Evolutionary conservation across 169 alveolate species (phyloP), one percentile per base, ranked within the genome.

Genomic region (Plasmodium ovale): DNA sequence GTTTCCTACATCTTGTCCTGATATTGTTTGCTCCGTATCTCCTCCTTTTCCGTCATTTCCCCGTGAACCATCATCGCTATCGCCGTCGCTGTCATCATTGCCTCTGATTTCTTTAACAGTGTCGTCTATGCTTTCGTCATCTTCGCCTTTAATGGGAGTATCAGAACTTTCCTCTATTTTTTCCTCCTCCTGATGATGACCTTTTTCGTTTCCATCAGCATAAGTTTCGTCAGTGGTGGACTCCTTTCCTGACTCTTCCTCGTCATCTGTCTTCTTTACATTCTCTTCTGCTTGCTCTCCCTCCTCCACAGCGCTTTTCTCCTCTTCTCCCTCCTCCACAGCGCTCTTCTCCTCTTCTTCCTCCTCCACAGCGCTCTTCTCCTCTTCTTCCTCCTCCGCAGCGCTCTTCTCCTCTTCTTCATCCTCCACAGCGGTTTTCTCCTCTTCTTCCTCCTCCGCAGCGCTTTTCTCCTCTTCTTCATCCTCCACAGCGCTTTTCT

Each of bases 241-340:
- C 25, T 47, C 58, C 27, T 60, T 56, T 33, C 14, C 72, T 4
- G 44, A 10, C 23, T 54, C 68, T 54, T 65, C 37, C n/a, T 68
- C 73, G 7, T 16, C 2, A 1, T 23, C 88, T 21, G 31, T 23
- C 42, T 12, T 3, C 49, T 44, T 67, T 2, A 29, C 87, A 25
- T 25, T 14, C 44, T 53, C 31, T 16, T 16, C 56, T 12, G 19
- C 72, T 23, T 65, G 68, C 49, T 85, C 94, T 87, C 84, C 95
- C 19, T 93, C 94, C 59, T 92, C 94, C 1, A 89, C 88, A 1
- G 70, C 91, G 33, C 84, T 73, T 77, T 79, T 93, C 25, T 93
- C 94, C 33, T 93, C 91, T 54, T 87, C 77, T 16, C 91, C 94
- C 65, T 88, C 88, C 2, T 93, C 93, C 19, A 33, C 94, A 39